phyloP scores from a whole-genome alignment of 306 rosid species.

The Prunus kanzakura region DNA sequence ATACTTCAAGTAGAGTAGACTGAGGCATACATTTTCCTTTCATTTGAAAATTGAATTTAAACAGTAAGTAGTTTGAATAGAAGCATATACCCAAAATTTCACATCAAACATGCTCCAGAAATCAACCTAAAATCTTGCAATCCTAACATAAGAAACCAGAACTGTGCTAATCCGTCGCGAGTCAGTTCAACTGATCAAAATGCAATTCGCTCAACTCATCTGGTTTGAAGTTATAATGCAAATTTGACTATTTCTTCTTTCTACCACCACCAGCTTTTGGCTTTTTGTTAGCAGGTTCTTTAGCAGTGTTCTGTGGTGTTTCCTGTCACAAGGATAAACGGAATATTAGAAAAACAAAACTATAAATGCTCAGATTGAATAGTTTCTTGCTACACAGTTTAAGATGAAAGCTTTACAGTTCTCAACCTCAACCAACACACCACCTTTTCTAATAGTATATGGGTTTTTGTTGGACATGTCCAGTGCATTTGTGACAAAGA shows the following conservation, averaged over 20 bases:
- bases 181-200: constrained; percentile 30
- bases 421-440: not conserved
- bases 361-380: not conserved
- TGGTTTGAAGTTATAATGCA: not conserved
- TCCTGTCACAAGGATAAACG: constrained; percentile 40
- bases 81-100: not conserved
- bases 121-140: not conserved
- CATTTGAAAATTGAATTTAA: not conserved
- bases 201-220: constrained; percentile 14
- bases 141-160: not conserved
- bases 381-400: not conserved
- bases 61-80: not conserved
- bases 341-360: not conserved
- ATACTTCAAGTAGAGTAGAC: not conserved
- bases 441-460: not conserved
- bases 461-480: not conserved
- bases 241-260: constrained; percentile 59
- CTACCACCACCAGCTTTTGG: constrained; percentile 47
- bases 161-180: not conserved
- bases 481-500: not conserved
- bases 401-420: not conserved
- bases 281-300: constrained; percentile 46
- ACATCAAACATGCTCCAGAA: not conserved
- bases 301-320: constrained; percentile 46
- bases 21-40: not conserved